These are phyloP conservation scores for Cercis canadensis DNA, from an alignment of 306 rosid species.

Conservation along the genomic window DNA sequence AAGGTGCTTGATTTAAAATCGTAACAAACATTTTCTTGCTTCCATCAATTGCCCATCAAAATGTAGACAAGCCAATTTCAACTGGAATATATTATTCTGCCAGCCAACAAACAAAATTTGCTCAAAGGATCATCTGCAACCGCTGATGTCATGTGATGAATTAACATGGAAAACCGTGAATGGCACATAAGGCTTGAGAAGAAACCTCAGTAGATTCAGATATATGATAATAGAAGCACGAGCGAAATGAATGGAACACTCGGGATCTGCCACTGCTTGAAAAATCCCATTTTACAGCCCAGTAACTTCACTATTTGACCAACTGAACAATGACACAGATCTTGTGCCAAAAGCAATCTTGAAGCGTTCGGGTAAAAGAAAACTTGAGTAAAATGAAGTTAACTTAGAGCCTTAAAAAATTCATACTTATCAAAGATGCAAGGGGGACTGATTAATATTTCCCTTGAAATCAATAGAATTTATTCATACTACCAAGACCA, in stretches of 20 bases:
- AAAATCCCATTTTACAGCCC: neutral
- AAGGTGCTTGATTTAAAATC: too few relatives aligned
- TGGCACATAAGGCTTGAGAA: slow-evolving; percentile 40
- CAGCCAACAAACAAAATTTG: slow-evolving; percentile 25
- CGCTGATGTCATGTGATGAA: slow-evolving; percentile 33
- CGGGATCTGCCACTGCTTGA: slow-evolving; percentile 23
- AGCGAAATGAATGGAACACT: slow-evolving; percentile 10
- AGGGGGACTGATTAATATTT: slow-evolving; percentile 40
- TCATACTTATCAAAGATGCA: slow-evolving; percentile 36
- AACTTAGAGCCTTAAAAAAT: slow-evolving; percentile 32
- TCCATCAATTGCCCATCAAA: slow-evolving; percentile 26
- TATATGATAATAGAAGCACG: slow-evolving; percentile 30
- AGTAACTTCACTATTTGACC: too few relatives aligned
- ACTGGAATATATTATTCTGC: neutral
- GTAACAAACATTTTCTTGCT: neutral
- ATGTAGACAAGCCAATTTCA: slow-evolving; percentile 22
- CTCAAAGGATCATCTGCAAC: slow-evolving; percentile 26
- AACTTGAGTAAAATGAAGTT: neutral
- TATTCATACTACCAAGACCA: slow-evolving; percentile 49
- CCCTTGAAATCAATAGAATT: slow-evolving; percentile 40
- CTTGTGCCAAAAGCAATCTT: too few relatives aligned
- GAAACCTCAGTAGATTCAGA: slow-evolving; percentile 38
- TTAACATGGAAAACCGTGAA: neutral
- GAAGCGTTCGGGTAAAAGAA: too few relatives aligned
- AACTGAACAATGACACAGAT: too few relatives aligned